phyloP scores from a whole-genome alignment of 257 asterid species.

The Pogostemon cablin region DNA sequence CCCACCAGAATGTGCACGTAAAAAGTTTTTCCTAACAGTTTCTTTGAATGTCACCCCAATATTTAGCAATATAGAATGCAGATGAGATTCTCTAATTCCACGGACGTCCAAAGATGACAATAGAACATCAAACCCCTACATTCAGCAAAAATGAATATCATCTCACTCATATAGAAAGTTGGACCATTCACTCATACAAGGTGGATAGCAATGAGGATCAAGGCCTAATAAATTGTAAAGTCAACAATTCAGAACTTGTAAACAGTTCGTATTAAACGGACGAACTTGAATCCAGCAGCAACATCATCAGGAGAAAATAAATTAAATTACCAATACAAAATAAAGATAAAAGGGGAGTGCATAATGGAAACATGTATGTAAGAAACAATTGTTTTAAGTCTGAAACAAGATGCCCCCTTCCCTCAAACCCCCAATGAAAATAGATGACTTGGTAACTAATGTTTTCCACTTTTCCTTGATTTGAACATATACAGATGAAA shows the following conservation, averaged over 20 bases:
- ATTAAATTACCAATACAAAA: neutral
- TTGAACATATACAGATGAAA: slow-evolving; percentile 3
- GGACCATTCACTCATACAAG: neutral
- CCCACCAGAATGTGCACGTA: slow-evolving; percentile 22
- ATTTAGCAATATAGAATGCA: slow-evolving; percentile 72
- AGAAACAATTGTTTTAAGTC: neutral
- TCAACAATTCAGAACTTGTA: neutral
- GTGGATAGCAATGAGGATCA: neutral
- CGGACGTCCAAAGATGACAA: slow-evolving; percentile 79
- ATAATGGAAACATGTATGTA: neutral
- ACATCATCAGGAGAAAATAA: neutral
- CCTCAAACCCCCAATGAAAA: neutral
- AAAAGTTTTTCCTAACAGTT: slow-evolving; percentile 42
- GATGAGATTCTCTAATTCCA: slow-evolving; percentile 81
- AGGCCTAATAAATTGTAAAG: neutral
- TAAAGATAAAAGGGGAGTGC: neutral
- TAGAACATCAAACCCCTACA: slow-evolving; percentile 78
- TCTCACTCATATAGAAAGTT: slow-evolving; percentile 10
- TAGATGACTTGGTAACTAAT: neutral
- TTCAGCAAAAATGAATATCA: neutral
- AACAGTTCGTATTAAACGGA: neutral
- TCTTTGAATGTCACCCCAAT: slow-evolving; percentile 68
- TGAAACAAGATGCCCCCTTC: neutral
- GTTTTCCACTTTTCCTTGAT: slow-evolving; percentile 1
- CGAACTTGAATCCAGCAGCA: neutral